These are phyloP conservation scores for Calocybe gangraenosa DNA, from an alignment of 768 basidiomycete species.

Conservation along the genomic window DNA sequence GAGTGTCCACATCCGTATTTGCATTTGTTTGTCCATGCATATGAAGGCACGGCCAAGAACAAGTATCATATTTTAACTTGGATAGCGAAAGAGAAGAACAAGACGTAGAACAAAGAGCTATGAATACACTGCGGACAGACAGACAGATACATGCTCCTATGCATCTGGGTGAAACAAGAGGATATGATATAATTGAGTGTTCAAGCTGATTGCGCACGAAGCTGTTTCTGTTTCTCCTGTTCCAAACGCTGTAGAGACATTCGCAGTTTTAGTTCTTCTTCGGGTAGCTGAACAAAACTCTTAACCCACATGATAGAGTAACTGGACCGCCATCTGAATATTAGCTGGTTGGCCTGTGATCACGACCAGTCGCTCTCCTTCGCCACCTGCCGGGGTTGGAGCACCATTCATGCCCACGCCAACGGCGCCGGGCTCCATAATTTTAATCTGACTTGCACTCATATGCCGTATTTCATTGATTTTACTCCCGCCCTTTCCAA, in stretches of 20 bases:
- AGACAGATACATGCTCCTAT: conserved; percentile 15
- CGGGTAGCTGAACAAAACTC: conserved; percentile 19
- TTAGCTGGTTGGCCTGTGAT: conserved; percentile 95
- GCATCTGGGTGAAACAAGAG: conserved; percentile 7
- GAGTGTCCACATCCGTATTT: too few relatives aligned
- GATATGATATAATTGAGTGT: conserved; percentile 6
- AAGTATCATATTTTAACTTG: background rate
- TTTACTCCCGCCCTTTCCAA: conserved; percentile 96
- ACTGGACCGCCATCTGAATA: conserved; percentile 93
- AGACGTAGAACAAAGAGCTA: conserved; percentile 15
- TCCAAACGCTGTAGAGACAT: conserved; percentile 62
- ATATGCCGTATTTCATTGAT: conserved; percentile 98
- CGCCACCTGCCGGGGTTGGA: conserved; percentile 66
- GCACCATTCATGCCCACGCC: conserved; percentile 66
- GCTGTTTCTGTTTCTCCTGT: conserved; percentile 87
- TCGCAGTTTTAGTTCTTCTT: conserved; percentile 6
- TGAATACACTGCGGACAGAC: conserved; percentile 16
- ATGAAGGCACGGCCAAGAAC: too few relatives aligned
- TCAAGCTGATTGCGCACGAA: conserved; percentile 31
- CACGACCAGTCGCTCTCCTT: conserved; percentile 90
- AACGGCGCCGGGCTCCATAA: conserved; percentile 93
- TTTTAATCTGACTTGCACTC: conserved; percentile 95
- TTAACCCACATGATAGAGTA: conserved; percentile 70
- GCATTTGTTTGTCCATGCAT: too few relatives aligned
- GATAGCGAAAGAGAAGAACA: conserved; percentile 2